Percentiles rank a stretch among this genome's conserved stretches.
Evolutionary conservation across 805 yeast genomes (phyloP).

Genomic region (Monosporozyma servazzii): DNA sequence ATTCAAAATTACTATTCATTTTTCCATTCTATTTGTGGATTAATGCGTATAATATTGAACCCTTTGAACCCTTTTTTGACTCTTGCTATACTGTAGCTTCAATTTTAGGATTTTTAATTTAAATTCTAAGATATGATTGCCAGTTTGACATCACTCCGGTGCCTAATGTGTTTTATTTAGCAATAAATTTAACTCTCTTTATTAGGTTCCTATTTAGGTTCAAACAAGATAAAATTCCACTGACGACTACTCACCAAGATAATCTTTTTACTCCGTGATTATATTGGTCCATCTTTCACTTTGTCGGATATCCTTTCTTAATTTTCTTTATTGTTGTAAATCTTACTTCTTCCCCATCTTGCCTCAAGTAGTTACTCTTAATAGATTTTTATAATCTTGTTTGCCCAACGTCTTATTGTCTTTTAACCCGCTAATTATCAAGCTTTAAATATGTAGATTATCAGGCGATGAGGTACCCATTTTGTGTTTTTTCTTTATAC

Average conservation of each 20-base stretch:
- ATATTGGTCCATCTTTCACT: constrained; percentile 60
- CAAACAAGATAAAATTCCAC: constrained; percentile 55
- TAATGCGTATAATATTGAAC: neutral
- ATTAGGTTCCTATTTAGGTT: constrained; percentile 58
- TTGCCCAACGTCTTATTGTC: no score
- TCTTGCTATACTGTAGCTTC: neutral
- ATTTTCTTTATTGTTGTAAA: neutral
- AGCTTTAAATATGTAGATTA: neutral
- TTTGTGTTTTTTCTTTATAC: neutral
- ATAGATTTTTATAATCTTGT: no score
- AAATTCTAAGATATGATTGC: neutral
- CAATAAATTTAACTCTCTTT: constrained; percentile 2
- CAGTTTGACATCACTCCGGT: constrained; percentile 17
- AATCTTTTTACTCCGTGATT: constrained; percentile 32
- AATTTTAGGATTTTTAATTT: neutral
- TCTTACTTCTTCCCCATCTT: neutral
- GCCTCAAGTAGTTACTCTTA: neutral
- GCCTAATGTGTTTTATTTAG: constrained; percentile 7
- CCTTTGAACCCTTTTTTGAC: neutral
- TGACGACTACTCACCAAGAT: constrained; percentile 67
- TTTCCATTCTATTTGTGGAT: neutral
- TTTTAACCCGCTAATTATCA: no score
- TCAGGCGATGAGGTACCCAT: neutral
- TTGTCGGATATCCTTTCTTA: constrained; percentile 14
- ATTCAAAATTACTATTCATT: neutral